A percentile compares a stretch with the other conserved stretches of the same genome.
Conservation (phyloP, 106 monocot species). For the Dendrobium officinale region DNA sequence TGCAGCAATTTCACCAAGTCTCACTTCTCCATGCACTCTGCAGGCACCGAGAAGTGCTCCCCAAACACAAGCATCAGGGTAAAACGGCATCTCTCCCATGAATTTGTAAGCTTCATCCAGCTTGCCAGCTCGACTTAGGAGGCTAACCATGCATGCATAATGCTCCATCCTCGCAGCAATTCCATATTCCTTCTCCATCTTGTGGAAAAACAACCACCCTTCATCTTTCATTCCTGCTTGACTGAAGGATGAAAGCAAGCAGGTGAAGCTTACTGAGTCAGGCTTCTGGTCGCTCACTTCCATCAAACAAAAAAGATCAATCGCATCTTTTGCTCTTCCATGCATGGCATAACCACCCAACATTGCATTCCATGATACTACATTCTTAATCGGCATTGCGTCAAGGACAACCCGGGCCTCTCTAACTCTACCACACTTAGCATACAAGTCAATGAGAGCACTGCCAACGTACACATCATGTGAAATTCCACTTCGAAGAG, state of each 20-base stretch:
- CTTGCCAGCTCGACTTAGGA: constrained; percentile 61
- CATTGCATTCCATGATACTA: constrained; percentile 79
- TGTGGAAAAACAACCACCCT: constrained; percentile 47
- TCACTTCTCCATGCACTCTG: constrained; percentile 46
- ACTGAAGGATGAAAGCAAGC: constrained; percentile 57
- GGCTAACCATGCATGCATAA: constrained; percentile 74
- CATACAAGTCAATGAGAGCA: constrained; percentile 72
- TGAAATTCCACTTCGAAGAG: constrained; percentile 30
- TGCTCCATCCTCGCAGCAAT: constrained; percentile 58
- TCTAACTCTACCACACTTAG: constrained; percentile 67
- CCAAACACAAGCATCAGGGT: constrained; percentile 76
- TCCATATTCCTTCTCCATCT: constrained; percentile 40
- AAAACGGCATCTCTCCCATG: constrained; percentile 46
- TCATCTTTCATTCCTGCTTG: constrained; percentile 54
- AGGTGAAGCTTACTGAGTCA: constrained; percentile 58
- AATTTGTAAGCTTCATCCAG: constrained; percentile 50
- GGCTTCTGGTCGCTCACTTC: constrained; percentile 31
- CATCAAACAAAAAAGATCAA: constrained; percentile 49
- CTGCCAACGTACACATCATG: constrained; percentile 58
- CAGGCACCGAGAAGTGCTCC: constrained; percentile 78
- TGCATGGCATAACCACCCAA: constrained; percentile 78
- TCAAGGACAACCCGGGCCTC: constrained; percentile 50
- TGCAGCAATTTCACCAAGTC: constrained; percentile 69
- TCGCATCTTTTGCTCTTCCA: constrained; percentile 47
- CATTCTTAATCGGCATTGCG: constrained; percentile 41